phyloP scores from a whole-genome alignment of 139 green algal genomes.

The Auxenochlorella pyrenoidosa region DNA sequence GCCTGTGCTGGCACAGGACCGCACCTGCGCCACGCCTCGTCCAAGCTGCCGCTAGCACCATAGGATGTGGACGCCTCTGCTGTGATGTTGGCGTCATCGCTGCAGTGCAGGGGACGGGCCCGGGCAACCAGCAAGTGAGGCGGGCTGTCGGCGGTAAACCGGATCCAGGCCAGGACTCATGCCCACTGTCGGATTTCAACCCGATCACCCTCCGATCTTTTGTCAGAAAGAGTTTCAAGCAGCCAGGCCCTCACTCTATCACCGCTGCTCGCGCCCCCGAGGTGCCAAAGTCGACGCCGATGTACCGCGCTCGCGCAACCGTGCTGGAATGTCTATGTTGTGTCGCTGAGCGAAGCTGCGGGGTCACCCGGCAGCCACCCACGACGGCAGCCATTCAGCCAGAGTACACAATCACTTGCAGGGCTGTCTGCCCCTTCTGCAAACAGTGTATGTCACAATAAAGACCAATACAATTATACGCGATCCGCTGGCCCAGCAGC shows the following conservation, averaged over 20 bases:
- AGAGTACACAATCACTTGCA: too few relatives aligned
- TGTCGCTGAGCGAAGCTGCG: background rate
- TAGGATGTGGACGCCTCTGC: background rate
- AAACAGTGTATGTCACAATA: too few relatives aligned
- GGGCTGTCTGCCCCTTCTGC: too few relatives aligned
- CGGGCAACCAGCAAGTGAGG: background rate
- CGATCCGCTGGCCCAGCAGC: too few relatives aligned
- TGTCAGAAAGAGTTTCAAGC: background rate
- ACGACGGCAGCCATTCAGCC: too few relatives aligned
- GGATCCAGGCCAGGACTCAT: background rate
- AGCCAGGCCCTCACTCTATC: background rate
- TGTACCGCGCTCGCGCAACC: background rate
- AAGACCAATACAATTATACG: too few relatives aligned
- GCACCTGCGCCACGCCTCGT: conserved; percentile 37
- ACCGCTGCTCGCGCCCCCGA: conserved; percentile 64
- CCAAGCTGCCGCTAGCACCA: background rate
- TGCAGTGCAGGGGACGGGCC: background rate
- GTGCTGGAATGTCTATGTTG: background rate
- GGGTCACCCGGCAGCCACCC: too few relatives aligned
- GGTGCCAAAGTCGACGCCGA: conserved; percentile 94
- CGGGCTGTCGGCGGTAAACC: background rate
- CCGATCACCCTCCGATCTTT: conserved; percentile 41
- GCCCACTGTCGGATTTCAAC: background rate
- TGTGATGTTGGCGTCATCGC: background rate
- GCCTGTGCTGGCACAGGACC: background rate